These are phyloP conservation scores for Malassezia slooffiae DNA, from an alignment of 1,284 basidiomycete genomes.

Conservation along the genomic window DNA sequence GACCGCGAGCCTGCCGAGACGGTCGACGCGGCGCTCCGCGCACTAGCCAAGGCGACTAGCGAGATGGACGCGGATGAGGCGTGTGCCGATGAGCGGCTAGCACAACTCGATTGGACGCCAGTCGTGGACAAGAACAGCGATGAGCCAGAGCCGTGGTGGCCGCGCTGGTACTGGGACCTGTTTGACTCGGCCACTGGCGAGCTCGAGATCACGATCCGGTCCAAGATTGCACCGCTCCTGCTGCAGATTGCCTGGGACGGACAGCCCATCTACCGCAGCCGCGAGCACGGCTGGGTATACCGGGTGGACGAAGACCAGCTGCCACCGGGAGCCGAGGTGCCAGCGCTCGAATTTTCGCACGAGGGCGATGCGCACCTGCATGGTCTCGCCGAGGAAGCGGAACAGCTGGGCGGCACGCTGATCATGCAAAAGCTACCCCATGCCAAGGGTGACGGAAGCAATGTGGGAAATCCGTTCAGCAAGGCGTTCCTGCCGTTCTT, in stretches of 20 bases:
- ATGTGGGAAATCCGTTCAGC: constrained; percentile 80
- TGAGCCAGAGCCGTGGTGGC: constrained; percentile 51
- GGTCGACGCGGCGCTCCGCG: constrained; percentile 10
- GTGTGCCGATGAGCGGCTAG: constrained; percentile 18
- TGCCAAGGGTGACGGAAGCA: constrained; percentile 83
- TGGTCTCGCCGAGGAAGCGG: constrained; percentile 8
- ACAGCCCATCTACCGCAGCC: constrained; percentile 73
- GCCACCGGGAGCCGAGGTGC: background rate
- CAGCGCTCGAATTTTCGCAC: background rate
- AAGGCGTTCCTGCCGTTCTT: constrained; percentile 83
- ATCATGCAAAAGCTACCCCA: constrained; percentile 86
- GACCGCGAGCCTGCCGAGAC: constrained; percentile 3
- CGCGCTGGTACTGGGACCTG: constrained; percentile 95
- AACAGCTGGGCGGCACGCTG: constrained; percentile 9
- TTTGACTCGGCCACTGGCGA: constrained; percentile 46
- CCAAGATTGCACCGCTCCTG: constrained; percentile 70
- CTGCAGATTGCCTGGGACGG: constrained; percentile 78
- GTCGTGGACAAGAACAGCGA: constrained; percentile 17
- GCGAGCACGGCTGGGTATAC: constrained; percentile 83
- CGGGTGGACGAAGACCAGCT: background rate
- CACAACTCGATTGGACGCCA: constrained; percentile 30
- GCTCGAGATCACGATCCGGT: constrained; percentile 76
- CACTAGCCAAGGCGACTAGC: constrained; percentile 19
- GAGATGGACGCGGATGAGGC: constrained; percentile 7
- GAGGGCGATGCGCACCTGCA: constrained; percentile 2